Percentiles rank a stretch among this genome's conserved stretches.
These are phyloP conservation scores for Clonostachys chloroleuca DNA, from an alignment of 2,329 filamentous ascomycete species.

Conservation along the genomic window DNA sequence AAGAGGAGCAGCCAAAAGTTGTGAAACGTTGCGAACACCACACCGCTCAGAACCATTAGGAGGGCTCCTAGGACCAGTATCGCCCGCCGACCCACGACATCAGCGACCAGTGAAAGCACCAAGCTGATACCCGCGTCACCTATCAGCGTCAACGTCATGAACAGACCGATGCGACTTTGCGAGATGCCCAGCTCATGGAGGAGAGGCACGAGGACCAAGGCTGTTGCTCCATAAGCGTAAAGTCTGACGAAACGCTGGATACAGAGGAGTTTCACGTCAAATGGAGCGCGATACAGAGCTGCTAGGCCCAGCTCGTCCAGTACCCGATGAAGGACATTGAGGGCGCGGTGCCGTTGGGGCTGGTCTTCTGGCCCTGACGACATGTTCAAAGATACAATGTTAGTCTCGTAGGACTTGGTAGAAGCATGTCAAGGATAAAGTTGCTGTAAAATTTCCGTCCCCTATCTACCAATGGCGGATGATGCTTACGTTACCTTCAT, in stretches of 20 bases:
- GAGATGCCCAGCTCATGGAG: slow-evolving; percentile 44
- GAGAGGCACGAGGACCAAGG: slow-evolving; percentile 52
- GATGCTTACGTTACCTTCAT: too few species aligned
- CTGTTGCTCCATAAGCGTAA: slow-evolving; percentile 57
- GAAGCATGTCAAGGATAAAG: too few species aligned
- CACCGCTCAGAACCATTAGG: slow-evolving; percentile 51
- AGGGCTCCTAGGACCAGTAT: slow-evolving; percentile 49
- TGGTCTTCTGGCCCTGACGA: too few species aligned
- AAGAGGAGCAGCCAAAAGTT: slow-evolving; percentile 55
- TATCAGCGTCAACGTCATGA: slow-evolving; percentile 60
- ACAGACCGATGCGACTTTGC: slow-evolving; percentile 50
- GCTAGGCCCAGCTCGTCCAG: too few species aligned
- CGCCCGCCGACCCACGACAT: slow-evolving; percentile 47
- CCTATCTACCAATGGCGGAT: too few species aligned
- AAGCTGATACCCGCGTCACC: slow-evolving; percentile 58
- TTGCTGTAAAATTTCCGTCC: too few species aligned
- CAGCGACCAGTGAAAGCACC: slow-evolving; percentile 52
- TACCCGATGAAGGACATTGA: too few species aligned
- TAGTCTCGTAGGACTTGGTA: too few species aligned
- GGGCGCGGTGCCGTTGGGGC: too few species aligned
- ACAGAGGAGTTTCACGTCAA: slow-evolving; percentile 53
- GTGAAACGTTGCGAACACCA: slow-evolving; percentile 44
- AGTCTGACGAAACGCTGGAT: slow-evolving; percentile 56
- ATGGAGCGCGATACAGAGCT: too few species aligned
- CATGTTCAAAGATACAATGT: too few species aligned